A percentile compares a stretch with the other conserved stretches of the same genome.
Conservation (phyloP, 331 rosid genomes). For the Malus hybrid region DNA sequence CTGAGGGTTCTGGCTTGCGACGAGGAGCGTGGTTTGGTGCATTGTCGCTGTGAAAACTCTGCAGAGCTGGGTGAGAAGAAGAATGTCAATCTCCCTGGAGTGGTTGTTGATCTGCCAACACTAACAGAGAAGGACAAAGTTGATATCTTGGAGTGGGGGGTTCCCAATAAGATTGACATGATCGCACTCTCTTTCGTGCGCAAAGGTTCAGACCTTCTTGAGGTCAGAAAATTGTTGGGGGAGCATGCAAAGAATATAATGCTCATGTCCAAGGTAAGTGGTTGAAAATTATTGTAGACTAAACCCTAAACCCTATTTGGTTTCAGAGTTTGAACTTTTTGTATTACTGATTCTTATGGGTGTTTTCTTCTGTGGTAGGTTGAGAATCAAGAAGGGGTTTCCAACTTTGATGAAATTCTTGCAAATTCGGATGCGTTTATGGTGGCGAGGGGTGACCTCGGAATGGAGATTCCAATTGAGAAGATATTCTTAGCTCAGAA, state of each 20-base stretch:
- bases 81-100: constrained; percentile 97
- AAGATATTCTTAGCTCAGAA: constrained; percentile 90
- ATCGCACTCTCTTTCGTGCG: constrained; percentile 90
- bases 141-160: constrained; percentile 80
- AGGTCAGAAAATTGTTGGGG: constrained; percentile 75
- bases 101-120: constrained; percentile 85
- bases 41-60: constrained; percentile 75
- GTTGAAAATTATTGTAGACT: background rate
- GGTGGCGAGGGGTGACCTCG: constrained; percentile 97
- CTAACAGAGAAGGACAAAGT: constrained; percentile 82
- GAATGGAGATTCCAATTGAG: constrained; percentile 96
- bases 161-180: constrained; percentile 84
- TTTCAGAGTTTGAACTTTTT: too few relatives aligned
- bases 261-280: constrained; percentile 84
- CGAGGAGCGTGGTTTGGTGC: constrained; percentile 48
- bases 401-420: constrained; percentile 80
- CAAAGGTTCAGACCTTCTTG: constrained; percentile 80
- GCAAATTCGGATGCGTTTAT: constrained; percentile 86
- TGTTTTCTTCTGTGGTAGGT: constrained; percentile 27
- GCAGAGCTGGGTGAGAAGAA: constrained; percentile 80
- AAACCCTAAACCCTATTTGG: too few relatives aligned
- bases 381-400: constrained; percentile 94
- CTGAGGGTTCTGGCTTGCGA: constrained; percentile 62
- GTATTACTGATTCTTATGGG: background rate
- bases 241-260: constrained; percentile 68